Percentiles rank a stretch among this genome's conserved stretches.
phyloP scores from a whole-genome alignment of 2,329 filamentous ascomycete genomes.

The Pyrenophora graminea region DNA sequence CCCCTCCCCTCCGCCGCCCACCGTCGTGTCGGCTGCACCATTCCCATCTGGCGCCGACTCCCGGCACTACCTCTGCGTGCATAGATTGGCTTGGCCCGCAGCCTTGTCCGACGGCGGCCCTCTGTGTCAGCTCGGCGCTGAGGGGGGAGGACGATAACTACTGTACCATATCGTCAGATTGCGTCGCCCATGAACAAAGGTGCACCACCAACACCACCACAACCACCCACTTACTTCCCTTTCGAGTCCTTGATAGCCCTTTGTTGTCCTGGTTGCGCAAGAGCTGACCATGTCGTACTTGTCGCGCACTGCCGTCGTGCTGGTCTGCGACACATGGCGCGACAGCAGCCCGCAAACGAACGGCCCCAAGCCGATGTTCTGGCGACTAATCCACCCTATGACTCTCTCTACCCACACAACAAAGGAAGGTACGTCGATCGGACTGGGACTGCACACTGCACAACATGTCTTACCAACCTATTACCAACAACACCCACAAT shows the following conservation, averaged over 20 bases:
- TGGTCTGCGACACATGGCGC: slow-evolving; percentile 4
- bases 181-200: neutral
- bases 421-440: slow-evolving; percentile 20
- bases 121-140: neutral
- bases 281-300: too few relatives aligned
- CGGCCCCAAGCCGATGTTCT: slow-evolving; percentile 10
- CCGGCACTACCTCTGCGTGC: slow-evolving; percentile 18
- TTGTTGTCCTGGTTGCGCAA: neutral
- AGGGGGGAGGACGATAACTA: neutral
- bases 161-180: too few relatives aligned
- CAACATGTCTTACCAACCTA: neutral
- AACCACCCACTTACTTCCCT: neutral
- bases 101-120: slow-evolving; percentile 6
- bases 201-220: neutral
- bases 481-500: slow-evolving; percentile 6
- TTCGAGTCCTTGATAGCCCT: neutral
- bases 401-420: slow-evolving; percentile 22
- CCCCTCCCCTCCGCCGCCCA: neutral
- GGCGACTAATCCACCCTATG: slow-evolving; percentile 26
- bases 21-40: neutral
- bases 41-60: slow-evolving; percentile 10
- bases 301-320: neutral
- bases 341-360: slow-evolving; percentile 22
- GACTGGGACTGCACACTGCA: neutral
- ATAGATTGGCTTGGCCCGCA: slow-evolving; percentile 12